Evolutionary conservation across 208 protist species (phyloP), one percentile per base, ranked within the genome.

Genomic region (Kentomonas sorsogonicus): DNA sequence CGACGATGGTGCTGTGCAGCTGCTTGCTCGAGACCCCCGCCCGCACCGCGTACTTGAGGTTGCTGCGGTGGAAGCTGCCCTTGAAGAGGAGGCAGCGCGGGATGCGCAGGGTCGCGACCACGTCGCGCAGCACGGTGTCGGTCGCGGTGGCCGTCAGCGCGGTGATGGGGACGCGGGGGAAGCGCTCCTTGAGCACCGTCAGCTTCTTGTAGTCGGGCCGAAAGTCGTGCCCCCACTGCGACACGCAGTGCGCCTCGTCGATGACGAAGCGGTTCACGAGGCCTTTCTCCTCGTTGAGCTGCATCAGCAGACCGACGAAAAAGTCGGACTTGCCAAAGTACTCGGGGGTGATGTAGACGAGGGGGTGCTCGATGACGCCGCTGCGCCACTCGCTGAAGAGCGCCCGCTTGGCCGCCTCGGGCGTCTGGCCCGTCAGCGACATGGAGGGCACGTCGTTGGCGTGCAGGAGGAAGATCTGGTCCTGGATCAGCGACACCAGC

Each of bases 151-250:
- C 86, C 9, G 86, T 95, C 16, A 95, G 82, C 16, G 86, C 83
- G 9, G 81, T 84, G 47, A 96, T 85, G 40, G 89, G 80, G 2
- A 59, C 83, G 18, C 39, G 34, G 7, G 82, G 76, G 25, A 92
- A 91, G 23, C 82, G 69, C 29, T 51, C 46, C 60, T 90, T 91
- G n/a, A 91, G 60, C 15, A 95, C 58, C 16, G 77, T 57, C 36
- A 88, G 63, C 64, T 89, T 89, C 43, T 80, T 71, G 69, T 94
- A 90, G 52, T 85, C 79, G 2, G 83, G 87, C 16, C 88, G 80
- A 65, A 98, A 99, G 75, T 99, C 97, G 77, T 99, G 96, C 25
- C 88, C 94, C 96, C 96, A 98, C 77, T 98, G 92, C 13, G 94
- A 97, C 6, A 98, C 79, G 60, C 97, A 99, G 74, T 99, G 97